phyloP scores from a whole-genome alignment of 306 rosid species.

The Casuarina cunninghamiana region DNA sequence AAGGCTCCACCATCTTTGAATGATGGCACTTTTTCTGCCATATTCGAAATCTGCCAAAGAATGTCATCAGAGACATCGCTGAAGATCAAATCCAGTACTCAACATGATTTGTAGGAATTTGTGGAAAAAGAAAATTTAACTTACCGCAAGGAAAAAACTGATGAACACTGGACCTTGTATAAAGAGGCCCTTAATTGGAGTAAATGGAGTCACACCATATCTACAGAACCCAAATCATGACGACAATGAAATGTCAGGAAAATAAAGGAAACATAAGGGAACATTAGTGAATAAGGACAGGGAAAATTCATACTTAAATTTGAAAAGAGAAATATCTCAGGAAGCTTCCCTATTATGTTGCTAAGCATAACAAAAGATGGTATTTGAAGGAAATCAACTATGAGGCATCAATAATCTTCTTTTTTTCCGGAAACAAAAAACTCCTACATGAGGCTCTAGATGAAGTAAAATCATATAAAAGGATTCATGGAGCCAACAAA shows the following conservation, averaged over 20 bases:
- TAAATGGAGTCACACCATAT: conserved; percentile 75
- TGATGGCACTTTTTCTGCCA: conserved; percentile 91
- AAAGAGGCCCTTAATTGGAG: conserved; percentile 79
- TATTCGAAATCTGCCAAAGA: conserved; percentile 63
- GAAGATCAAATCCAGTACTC: conserved; percentile 14
- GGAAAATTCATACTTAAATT: neutral
- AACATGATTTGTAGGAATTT: conserved; percentile 17
- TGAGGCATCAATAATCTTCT: too few relatives aligned
- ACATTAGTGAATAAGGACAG: conserved; percentile 12
- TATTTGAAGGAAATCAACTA: too few relatives aligned
- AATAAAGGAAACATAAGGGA: conserved; percentile 22
- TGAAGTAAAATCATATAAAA: too few relatives aligned
- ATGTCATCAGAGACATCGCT: conserved; percentile 31
- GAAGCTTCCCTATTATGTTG: neutral
- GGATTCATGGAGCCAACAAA: too few relatives aligned
- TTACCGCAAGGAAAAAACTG: conserved; percentile 92
- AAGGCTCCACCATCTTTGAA: conserved; percentile 83
- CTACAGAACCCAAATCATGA: conserved; percentile 47
- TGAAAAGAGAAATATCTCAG: neutral
- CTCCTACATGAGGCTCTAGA: too few relatives aligned
- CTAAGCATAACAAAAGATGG: too few relatives aligned
- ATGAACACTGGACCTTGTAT: conserved; percentile 78
- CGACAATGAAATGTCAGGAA: conserved; percentile 26
- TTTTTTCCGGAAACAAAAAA: too few relatives aligned
- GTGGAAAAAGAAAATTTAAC: conserved; percentile 29